Conservation (phyloP, 441 rosid genomes). For the Jatropha multifida region DNA sequence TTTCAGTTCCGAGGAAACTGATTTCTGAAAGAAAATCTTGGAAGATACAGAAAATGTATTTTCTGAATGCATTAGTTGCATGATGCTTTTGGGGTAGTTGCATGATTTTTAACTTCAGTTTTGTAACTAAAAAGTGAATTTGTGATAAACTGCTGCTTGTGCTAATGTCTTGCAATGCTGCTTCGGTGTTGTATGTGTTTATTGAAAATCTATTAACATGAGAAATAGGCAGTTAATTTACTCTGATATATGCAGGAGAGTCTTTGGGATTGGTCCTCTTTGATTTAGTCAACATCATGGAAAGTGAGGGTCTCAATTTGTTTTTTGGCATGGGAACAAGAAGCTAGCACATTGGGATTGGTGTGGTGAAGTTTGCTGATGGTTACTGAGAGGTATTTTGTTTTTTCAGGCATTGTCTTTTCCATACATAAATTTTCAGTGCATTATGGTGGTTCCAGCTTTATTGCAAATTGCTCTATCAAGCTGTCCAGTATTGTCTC, state of each 20-base stretch:
- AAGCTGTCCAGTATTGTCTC: not conserved
- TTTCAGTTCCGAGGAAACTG: not conserved
- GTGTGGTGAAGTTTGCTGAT: not conserved
- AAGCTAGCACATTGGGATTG: not conserved
- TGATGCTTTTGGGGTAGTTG: no score
- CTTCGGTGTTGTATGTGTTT: not conserved
- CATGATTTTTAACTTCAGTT: not conserved
- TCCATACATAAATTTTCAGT: not conserved
- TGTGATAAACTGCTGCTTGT: not conserved
- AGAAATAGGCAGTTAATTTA: no score
- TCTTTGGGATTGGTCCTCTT: not conserved
- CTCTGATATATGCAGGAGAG: no score
- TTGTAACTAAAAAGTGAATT: not conserved
- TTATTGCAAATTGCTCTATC: not conserved
- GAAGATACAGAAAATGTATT: not conserved
- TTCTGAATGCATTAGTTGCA: not conserved
- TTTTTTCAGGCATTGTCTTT: not conserved
- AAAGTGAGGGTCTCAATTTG: not conserved
- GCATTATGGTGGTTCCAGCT: not conserved
- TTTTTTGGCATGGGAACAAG: not conserved
- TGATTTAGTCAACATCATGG: not conserved
- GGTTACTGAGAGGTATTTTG: no score
- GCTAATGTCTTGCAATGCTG: not conserved
- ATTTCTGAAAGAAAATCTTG: not conserved
- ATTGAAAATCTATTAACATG: not conserved